Percentiles rank a stretch among this genome's conserved stretches.
Conservation (phyloP, 2,329 filamentous ascomycete genomes). For the Penicillium italicum region DNA sequence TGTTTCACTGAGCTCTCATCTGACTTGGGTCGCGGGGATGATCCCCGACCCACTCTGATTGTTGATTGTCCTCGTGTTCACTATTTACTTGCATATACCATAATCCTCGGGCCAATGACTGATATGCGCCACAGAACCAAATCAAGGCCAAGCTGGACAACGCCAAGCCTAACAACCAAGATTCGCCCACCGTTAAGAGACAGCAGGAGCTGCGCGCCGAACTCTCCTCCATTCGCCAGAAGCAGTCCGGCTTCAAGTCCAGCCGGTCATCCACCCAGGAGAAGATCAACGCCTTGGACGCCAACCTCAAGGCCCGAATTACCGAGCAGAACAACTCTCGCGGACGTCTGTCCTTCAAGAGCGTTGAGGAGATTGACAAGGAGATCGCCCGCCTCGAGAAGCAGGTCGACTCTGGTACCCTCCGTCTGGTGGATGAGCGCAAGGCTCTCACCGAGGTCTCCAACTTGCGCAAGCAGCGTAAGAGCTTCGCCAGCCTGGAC, state of each 20-base stretch:
- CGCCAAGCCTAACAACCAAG: slow-evolving; percentile 76
- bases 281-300: slow-evolving; percentile 87
- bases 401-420: slow-evolving; percentile 80
- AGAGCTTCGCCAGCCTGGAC: slow-evolving; percentile 83
- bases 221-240: slow-evolving; percentile 76
- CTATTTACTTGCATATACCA: slow-evolving; percentile 1
- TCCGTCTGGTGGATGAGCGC: slow-evolving; percentile 97
- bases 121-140: slow-evolving; percentile 64
- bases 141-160: slow-evolving; percentile 85
- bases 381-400: slow-evolving; percentile 78
- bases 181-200: slow-evolving; percentile 74
- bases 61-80: slow-evolving; percentile 2
- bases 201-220: slow-evolving; percentile 81
- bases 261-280: slow-evolving; percentile 74
- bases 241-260: slow-evolving; percentile 84
- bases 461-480: slow-evolving; percentile 79
- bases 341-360: slow-evolving; percentile 79
- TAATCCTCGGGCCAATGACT: slow-evolving; percentile 12
- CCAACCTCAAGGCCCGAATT: slow-evolving; percentile 79
- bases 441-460: slow-evolving; percentile 84
- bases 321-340: slow-evolving; percentile 82
- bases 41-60: slow-evolving; percentile 3
- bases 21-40: not conserved
- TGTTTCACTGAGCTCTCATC: not conserved
- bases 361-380: slow-evolving; percentile 77